A percentile compares a stretch with the other conserved stretches of the same genome.
Conservation (phyloP, 1,284 basidiomycete genomes). For the Lentinus polychrous region DNA sequence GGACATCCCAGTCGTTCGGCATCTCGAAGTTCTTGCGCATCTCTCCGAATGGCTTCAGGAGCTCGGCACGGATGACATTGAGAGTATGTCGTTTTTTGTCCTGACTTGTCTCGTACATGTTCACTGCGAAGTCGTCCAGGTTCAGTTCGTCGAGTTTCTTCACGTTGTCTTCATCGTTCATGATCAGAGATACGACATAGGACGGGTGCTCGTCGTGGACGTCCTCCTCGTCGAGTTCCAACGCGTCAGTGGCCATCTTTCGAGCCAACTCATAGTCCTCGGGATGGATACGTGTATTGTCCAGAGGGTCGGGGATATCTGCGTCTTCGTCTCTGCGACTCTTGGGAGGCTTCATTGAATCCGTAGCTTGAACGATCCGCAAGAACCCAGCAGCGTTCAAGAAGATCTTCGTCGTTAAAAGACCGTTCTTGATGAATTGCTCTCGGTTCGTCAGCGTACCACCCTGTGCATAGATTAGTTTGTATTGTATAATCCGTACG, state of each 20-base stretch:
- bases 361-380: conserved; percentile 63
- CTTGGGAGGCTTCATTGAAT: conserved; percentile 56
- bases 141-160: conserved; percentile 88
- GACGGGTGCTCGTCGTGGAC: conserved; percentile 87
- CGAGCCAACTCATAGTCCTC: conserved; percentile 97
- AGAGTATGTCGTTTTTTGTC: conserved; percentile 87
- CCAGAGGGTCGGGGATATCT: conserved; percentile 81
- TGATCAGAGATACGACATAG: conserved; percentile 77
- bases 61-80: conserved; percentile 83
- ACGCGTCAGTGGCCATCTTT: conserved; percentile 97
- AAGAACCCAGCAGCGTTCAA: conserved; percentile 90
- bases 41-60: conserved; percentile 85
- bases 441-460: conserved; percentile 81
- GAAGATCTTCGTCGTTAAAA: conserved; percentile 84
- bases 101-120: conserved; percentile 77
- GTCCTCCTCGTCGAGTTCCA: conserved; percentile 95
- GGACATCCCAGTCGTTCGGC: conserved; percentile 73
- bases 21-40: conserved; percentile 62
- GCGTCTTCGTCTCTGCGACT: conserved; percentile 63
- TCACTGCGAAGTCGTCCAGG: conserved; percentile 94
- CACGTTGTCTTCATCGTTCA: conserved; percentile 76
- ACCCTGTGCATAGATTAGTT: conserved; percentile 40
- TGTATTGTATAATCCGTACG: not conserved
- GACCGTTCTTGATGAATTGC: conserved; percentile 74
- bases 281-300: conserved; percentile 94